Conservation (phyloP, 2,329 filamentous ascomycete species). For the Ceratocystis harringtonii region DNA sequence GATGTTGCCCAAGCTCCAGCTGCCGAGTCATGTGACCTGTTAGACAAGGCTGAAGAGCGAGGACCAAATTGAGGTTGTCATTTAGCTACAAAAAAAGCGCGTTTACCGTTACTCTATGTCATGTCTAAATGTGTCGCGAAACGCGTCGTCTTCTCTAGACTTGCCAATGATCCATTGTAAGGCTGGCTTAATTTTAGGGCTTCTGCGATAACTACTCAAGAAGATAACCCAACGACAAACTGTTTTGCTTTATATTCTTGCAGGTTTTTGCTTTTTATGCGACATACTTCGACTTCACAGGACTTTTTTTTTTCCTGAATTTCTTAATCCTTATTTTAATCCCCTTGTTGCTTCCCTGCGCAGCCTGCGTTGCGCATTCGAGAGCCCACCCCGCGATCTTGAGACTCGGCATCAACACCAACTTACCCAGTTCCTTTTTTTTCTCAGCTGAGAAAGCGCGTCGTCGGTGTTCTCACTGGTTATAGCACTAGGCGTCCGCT, state of each 20-base stretch:
- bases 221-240: not conserved
- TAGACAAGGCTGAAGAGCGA: not conserved
- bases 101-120: not conserved
- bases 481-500: not conserved
- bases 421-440: not conserved
- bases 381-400: conserved; percentile 7
- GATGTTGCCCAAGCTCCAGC: not conserved
- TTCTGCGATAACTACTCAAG: not conserved
- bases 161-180: not conserved
- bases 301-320: not conserved
- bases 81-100: not conserved
- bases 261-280: not conserved
- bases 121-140: not conserved
- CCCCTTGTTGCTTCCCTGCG: not conserved
- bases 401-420: not conserved
- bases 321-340: not conserved
- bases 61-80: not conserved
- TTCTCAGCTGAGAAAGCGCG: not conserved
- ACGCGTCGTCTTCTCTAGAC: not conserved
- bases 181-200: not conserved
- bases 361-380: conserved; percentile 3
- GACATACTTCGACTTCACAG: not conserved
- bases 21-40: not conserved
- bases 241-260: not conserved
- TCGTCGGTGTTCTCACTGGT: not conserved